A percentile compares a stretch with the other conserved stretches of the same genome.
phyloP scores from a whole-genome alignment of 2,329 filamentous ascomycete genomes.

The Aureobasidium sp. region DNA sequence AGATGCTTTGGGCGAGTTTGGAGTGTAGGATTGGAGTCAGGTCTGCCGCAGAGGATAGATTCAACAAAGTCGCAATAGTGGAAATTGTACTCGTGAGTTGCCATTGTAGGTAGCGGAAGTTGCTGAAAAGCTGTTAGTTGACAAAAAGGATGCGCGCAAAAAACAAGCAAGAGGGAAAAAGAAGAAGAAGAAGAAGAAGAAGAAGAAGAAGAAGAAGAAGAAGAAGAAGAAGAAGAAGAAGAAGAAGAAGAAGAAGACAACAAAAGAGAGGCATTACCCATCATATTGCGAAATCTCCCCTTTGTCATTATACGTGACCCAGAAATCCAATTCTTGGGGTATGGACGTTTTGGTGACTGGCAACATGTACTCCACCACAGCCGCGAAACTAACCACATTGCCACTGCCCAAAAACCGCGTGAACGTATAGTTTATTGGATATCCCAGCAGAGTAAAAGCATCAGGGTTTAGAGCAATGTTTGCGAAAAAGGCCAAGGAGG shows the following conservation, averaged over 20 bases:
- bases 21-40: neutral
- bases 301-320: neutral
- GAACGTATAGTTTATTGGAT: neutral
- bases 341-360: neutral
- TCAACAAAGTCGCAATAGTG: neutral
- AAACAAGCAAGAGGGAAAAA: no score
- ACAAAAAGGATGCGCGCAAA: no score
- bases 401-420: neutral
- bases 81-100: neutral
- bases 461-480: slow-evolving; percentile 4
- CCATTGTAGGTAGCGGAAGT: neutral
- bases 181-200: no score
- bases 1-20: neutral
- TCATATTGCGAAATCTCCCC: slow-evolving; percentile 1
- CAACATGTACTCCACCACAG: neutral
- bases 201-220: no score
- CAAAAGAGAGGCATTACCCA: neutral
- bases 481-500: neutral
- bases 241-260: neutral
- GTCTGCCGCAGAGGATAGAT: neutral
- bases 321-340: neutral
- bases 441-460: neutral
- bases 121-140: neutral
- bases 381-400: neutral
- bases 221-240: no score